Evolutionary conservation across 2,329 filamentous ascomycete genomes (phyloP).

Genomic region (Penicillium sp.): DNA sequence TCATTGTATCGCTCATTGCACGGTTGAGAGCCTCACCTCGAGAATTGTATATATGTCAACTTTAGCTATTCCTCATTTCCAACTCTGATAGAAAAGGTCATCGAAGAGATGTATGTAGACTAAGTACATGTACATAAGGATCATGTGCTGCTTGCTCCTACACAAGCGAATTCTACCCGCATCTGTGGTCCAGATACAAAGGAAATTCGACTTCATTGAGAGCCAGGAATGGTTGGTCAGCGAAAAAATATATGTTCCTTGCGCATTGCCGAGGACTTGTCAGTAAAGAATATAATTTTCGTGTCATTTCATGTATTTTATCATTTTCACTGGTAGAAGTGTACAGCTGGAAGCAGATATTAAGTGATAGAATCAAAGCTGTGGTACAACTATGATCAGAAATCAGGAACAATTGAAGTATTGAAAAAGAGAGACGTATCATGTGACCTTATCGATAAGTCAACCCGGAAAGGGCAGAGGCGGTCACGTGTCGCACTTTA

Average conservation of each 20-base stretch:
- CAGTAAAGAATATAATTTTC: no score
- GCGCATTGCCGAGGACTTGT: not conserved
- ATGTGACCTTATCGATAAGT: conserved; percentile 13
- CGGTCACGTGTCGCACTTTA: conserved; percentile 46
- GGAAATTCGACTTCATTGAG: not conserved
- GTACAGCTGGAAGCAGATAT: not conserved
- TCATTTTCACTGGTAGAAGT: no score
- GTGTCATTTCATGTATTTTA: not conserved
- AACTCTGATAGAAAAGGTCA: not conserved
- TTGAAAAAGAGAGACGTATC: not conserved
- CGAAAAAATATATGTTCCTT: not conserved
- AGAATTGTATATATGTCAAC: not conserved
- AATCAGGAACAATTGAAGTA: not conserved
- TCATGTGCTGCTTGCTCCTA: not conserved
- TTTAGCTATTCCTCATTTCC: not conserved
- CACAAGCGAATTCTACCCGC: not conserved
- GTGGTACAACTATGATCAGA: not conserved
- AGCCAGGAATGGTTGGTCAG: not conserved
- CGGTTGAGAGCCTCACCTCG: not conserved
- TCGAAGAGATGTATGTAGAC: not conserved
- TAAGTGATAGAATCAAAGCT: not conserved
- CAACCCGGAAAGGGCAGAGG: conserved; percentile 37
- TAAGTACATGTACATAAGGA: no score
- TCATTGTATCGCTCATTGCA: not conserved
- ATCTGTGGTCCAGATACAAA: not conserved